Evolutionary conservation across 805 yeast genomes (phyloP), one percentile per base, ranked within the genome.

Genomic region (Groenewaldozyma tartarivorans): DNA sequence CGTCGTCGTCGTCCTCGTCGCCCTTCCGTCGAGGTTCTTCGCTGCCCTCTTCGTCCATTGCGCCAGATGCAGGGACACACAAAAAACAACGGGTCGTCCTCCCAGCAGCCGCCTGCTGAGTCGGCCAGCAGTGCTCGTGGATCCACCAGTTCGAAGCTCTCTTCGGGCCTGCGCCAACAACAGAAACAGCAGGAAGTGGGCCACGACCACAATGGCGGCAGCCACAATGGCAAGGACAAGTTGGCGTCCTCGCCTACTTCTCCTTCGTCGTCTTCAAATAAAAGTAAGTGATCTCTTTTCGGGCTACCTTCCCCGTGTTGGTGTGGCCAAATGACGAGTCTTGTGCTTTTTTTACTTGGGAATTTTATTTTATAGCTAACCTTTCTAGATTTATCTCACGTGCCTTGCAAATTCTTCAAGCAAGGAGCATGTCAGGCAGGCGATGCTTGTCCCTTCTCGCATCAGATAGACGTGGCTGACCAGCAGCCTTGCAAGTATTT

Each of bases 391-490:
- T 71, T 85, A 35, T 79, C 94, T 36, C 98, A 90, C 61, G 97
- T 90, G 22, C 98, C 98, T 2, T 90, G 98, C 62, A 90, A 90
- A 64, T 90, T 90, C 66, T 90, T 70, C 60, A 70, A 75, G 43
- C 96, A 88, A 59, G 96, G 97, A 1, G 76, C 83, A 15, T 90
- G 98, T 60, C 96, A 88, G 61, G 97, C 97, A 1, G 97, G 97
- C 9, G 69, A 67, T 39, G 69, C 90, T 1, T 90, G 98, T 60
- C 96, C 96, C 1, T 90, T 90, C 57, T 79, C 92, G 26, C 98
- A 90, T 58, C 70, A 81, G 36, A 56, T 75, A 39, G 82, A 79
- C 41, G 67, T 72, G 4, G 57, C 69, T n/a, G 69, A 69, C 38
- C 63, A 62, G 40, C 65, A 67, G 2, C 85, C 88, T 4, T 90